Evolutionary conservation across 768 basidiomycete genomes (phyloP).

Genomic region (Roridomyces roridus): DNA sequence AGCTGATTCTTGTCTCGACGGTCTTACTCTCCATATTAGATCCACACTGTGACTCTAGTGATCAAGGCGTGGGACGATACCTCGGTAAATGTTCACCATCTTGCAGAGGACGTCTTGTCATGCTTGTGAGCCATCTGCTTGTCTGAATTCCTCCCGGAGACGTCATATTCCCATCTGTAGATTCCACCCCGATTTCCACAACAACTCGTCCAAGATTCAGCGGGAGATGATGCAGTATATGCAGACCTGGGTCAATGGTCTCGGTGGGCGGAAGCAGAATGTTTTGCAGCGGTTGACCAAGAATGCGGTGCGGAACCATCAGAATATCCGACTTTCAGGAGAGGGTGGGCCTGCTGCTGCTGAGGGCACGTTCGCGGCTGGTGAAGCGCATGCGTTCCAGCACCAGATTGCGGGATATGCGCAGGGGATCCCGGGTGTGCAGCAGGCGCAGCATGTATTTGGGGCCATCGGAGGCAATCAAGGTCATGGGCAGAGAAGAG

Average conservation of each 20-base stretch:
- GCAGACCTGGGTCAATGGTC: conserved; percentile 62
- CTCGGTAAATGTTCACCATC: conserved; percentile 58
- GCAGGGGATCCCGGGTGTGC: conserved; percentile 52
- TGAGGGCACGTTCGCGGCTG: conserved; percentile 55
- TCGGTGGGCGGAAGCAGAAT: conserved; percentile 53
- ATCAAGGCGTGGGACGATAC: conserved; percentile 84
- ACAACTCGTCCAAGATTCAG: conserved; percentile 67
- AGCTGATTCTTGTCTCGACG: neutral
- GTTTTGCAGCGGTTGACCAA: conserved; percentile 66
- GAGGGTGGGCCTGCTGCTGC: conserved; percentile 54
- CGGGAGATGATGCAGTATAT: conserved; percentile 78
- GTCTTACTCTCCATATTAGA: conserved; percentile 38
- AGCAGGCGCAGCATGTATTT: conserved; percentile 48
- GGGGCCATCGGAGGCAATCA: conserved; percentile 24
- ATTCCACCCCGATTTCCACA: conserved; percentile 87
- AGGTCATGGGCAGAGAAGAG: conserved; percentile 18
- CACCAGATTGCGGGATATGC: conserved; percentile 52
- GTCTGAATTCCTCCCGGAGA: no score
- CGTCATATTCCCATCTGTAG: conserved; percentile 45
- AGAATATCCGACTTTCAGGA: conserved; percentile 67
- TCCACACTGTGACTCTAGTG: conserved; percentile 69
- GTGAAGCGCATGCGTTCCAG: conserved; percentile 56
- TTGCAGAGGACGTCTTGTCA: conserved; percentile 68
- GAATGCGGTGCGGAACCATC: conserved; percentile 71
- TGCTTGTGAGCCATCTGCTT: conserved; percentile 61